Conservation (phyloP, 2,329 filamentous ascomycete genomes). For the Byssothecium circinans region DNA sequence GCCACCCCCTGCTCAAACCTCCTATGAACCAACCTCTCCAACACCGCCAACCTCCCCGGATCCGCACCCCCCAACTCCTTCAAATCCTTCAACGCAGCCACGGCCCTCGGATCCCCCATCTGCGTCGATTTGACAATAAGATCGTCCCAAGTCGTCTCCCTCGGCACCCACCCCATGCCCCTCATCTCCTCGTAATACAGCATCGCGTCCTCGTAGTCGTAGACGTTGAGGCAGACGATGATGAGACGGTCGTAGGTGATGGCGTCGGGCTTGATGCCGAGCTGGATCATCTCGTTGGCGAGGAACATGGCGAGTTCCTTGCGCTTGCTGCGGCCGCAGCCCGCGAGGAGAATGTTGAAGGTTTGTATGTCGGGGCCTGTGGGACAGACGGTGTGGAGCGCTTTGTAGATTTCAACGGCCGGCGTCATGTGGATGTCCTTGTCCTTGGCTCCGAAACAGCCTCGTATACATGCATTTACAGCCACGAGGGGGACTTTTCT, state of each 20-base stretch:
- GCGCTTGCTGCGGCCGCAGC: conserved; percentile 47
- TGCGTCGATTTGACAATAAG: conserved; percentile 30
- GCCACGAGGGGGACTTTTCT: conserved; percentile 55
- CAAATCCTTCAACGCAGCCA: conserved; percentile 29
- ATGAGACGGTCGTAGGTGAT: conserved; percentile 66
- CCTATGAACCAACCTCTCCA: conserved; percentile 1
- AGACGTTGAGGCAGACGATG: conserved; percentile 53
- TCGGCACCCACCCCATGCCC: conserved; percentile 20
- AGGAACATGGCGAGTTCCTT: conserved; percentile 63
- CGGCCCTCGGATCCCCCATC: conserved; percentile 35
- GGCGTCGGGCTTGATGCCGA: conserved; percentile 57
- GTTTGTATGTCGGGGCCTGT: conserved; percentile 54
- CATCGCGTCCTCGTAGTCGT: conserved; percentile 51
- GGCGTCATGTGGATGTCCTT: conserved; percentile 49
- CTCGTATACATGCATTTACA: conserved; percentile 57
- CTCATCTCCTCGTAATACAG: conserved; percentile 56
- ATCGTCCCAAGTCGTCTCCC: conserved; percentile 37
- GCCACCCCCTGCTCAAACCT: conserved; percentile 6
- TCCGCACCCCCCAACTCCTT: neutral
- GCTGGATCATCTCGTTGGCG: conserved; percentile 62
- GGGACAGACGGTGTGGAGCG: conserved; percentile 56
- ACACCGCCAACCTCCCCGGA: neutral
- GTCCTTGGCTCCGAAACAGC: conserved; percentile 47
- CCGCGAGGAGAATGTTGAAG: conserved; percentile 62
- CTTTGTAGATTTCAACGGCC: conserved; percentile 64